These are phyloP conservation scores for Endoconidiophora laricicola DNA, from an alignment of 2,329 filamentous ascomycete genomes.

Conservation along the genomic window DNA sequence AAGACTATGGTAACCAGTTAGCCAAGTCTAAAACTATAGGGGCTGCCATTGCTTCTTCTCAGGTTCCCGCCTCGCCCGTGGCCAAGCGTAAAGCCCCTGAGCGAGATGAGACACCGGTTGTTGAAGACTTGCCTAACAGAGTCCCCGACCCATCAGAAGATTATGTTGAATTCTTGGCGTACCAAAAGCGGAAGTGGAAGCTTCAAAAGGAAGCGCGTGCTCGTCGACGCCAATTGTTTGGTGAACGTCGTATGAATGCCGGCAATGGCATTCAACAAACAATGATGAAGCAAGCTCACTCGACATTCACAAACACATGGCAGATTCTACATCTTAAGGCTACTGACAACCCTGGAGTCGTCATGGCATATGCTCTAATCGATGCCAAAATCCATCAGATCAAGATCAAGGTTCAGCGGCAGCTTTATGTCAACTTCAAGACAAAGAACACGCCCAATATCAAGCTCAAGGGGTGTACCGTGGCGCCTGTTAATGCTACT, in stretches of 20 bases:
- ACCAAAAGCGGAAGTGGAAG: slow-evolving; percentile 98
- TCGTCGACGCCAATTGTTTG: slow-evolving; percentile 79
- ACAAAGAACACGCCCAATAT: slow-evolving; percentile 75
- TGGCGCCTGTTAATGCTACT: slow-evolving; percentile 85
- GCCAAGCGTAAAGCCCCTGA: slow-evolving; percentile 64
- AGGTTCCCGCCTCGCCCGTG: slow-evolving; percentile 24
- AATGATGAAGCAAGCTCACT: slow-evolving; percentile 83
- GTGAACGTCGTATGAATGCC: slow-evolving; percentile 48
- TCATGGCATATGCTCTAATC: slow-evolving; percentile 79
- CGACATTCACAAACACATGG: slow-evolving; percentile 85
- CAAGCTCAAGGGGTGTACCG: slow-evolving; percentile 59
- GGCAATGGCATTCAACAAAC: slow-evolving; percentile 44
- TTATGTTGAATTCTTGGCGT: slow-evolving; percentile 74
- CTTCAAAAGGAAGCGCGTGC: slow-evolving; percentile 82
- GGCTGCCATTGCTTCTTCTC: slow-evolving; percentile 38
- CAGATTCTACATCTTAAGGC: slow-evolving; percentile 77
- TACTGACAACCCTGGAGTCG: slow-evolving; percentile 71
- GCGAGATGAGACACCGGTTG: slow-evolving; percentile 26
- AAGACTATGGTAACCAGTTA: slow-evolving; percentile 56
- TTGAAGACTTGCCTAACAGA: slow-evolving; percentile 54
- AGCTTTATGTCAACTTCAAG: slow-evolving; percentile 85
- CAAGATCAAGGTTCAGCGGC: slow-evolving; percentile 75
- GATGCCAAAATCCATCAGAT: slow-evolving; percentile 80
- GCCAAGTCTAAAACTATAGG: slow-evolving; percentile 46
- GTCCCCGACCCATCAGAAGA: slow-evolving; percentile 70